Evolutionary conservation across 2,329 filamentous ascomycete species (phyloP).

Genomic region (Sarocladium oryzae): DNA sequence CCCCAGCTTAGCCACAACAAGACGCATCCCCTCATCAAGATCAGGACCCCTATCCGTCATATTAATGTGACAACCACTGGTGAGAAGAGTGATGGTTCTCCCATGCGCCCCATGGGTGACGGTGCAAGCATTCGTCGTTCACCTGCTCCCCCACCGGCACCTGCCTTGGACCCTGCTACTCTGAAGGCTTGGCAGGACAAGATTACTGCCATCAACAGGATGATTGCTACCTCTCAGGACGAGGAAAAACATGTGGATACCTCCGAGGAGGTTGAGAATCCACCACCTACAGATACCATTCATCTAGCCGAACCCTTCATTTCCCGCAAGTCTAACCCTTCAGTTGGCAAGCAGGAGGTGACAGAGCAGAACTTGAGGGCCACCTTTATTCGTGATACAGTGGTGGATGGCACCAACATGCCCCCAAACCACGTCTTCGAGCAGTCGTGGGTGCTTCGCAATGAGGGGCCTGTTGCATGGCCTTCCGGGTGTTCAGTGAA

Average conservation of each 20-base stretch:
- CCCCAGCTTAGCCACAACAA: slow-evolving; percentile 82
- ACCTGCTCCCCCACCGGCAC: background rate
- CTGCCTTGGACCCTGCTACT: background rate
- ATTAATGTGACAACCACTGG: slow-evolving; percentile 81
- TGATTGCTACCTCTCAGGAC: no score
- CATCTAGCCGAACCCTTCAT: background rate
- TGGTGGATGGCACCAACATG: slow-evolving; percentile 71
- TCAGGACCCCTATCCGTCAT: slow-evolving; percentile 85
- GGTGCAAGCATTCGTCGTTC: slow-evolving; percentile 7
- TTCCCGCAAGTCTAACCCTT: slow-evolving; percentile 9
- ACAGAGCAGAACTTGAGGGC: slow-evolving; percentile 33
- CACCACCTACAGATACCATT: no score
- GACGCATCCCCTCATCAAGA: slow-evolving; percentile 95
- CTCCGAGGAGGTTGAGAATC: slow-evolving; percentile 12
- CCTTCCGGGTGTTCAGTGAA: slow-evolving; percentile 84
- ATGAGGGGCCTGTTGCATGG: slow-evolving; percentile 74
- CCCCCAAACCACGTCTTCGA: slow-evolving; percentile 68
- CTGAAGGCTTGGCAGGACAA: background rate
- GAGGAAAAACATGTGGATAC: no score
- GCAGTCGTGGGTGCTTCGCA: slow-evolving; percentile 88
- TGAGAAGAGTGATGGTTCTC: slow-evolving; percentile 63
- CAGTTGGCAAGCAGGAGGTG: slow-evolving; percentile 16
- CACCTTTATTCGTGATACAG: slow-evolving; percentile 70
- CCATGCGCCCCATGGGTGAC: slow-evolving; percentile 69
- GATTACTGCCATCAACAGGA: no score